Evolutionary conservation across 179 eudicot species (phyloP).

Genomic region (Carnegiea gigantea): DNA sequence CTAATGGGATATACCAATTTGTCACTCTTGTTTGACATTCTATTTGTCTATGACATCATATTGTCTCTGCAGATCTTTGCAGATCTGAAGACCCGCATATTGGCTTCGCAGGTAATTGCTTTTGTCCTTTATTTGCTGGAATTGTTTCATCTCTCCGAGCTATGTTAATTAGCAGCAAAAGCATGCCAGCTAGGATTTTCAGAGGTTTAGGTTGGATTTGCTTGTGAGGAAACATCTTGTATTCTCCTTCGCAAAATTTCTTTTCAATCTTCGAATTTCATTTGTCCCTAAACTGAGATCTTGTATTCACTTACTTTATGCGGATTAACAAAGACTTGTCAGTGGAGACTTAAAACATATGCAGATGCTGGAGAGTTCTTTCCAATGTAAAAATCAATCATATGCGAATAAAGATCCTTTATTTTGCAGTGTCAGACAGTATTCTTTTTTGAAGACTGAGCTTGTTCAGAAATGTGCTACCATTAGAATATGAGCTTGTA

Average conservation of each 20-base stretch:
- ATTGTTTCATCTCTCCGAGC: not conserved
- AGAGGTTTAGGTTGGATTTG: not conserved
- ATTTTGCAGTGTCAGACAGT: not conserved
- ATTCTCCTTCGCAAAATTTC: not conserved
- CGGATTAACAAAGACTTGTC: not conserved
- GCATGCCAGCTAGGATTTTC: not conserved
- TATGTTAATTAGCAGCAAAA: not conserved
- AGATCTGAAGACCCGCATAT: conserved; percentile 79
- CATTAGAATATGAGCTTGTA: no score
- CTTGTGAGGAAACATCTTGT: not conserved
- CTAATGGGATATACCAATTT: not conserved
- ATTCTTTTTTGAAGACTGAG: not conserved
- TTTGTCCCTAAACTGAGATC: not conserved
- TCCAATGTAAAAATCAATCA: not conserved
- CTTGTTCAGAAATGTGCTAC: not conserved
- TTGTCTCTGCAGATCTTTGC: conserved; percentile 70
- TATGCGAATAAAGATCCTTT: not conserved
- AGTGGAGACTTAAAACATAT: no score
- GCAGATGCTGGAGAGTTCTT: not conserved
- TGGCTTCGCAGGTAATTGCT: conserved; percentile 75
- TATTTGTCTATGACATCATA: conserved; percentile 4
- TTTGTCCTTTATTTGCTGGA: not conserved
- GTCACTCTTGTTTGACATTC: not conserved
- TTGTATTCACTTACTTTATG: not conserved
- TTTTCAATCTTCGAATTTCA: conserved; percentile 3